These are phyloP conservation scores for Acacia concinna DNA, from an alignment of 331 rosid species.

Conservation along the genomic window DNA sequence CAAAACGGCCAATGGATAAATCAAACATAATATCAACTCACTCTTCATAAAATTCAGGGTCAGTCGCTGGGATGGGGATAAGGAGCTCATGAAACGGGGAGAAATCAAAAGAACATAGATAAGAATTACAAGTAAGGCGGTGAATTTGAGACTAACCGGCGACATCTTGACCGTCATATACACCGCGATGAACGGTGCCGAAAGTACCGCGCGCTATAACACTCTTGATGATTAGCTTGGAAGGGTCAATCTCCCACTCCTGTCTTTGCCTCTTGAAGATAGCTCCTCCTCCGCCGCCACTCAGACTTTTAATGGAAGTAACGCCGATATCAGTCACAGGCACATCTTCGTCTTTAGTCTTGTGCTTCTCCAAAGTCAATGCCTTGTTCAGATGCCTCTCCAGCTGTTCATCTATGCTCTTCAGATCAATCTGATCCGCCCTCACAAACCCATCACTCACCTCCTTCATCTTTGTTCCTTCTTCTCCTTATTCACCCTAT, in stretches of 20 bases:
- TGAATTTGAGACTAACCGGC: slow-evolving; percentile 56
- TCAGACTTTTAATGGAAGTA: slow-evolving; percentile 18
- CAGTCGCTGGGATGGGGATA: neutral
- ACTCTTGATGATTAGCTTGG: slow-evolving; percentile 74
- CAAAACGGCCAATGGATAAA: slow-evolving; percentile 39
- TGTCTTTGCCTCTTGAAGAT: slow-evolving; percentile 53
- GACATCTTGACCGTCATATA: slow-evolving; percentile 87
- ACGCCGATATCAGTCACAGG: slow-evolving; percentile 22
- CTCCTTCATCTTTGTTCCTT: slow-evolving; percentile 54
- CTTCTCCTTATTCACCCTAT: slow-evolving; percentile 13
- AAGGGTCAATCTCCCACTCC: slow-evolving; percentile 97
- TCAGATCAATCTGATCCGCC: slow-evolving; percentile 99
- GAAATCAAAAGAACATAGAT: neutral
- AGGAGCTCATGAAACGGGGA: neutral
- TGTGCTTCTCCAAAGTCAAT: slow-evolving; percentile 71
- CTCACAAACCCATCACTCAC: slow-evolving; percentile 83
- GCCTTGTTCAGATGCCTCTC: slow-evolving; percentile 87
- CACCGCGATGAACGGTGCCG: slow-evolving; percentile 90
- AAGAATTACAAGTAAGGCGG: neutral
- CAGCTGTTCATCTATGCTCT: slow-evolving; percentile 95
- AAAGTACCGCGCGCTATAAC: slow-evolving; percentile 95
- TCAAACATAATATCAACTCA: slow-evolving; percentile 40
- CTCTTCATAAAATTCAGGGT: slow-evolving; percentile 5
- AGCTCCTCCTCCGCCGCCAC: neutral
- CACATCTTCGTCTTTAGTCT: slow-evolving; percentile 46